These are phyloP conservation scores for Decorospora gaudefroyi DNA, from an alignment of 2,329 filamentous ascomycete genomes.

Conservation along the genomic window DNA sequence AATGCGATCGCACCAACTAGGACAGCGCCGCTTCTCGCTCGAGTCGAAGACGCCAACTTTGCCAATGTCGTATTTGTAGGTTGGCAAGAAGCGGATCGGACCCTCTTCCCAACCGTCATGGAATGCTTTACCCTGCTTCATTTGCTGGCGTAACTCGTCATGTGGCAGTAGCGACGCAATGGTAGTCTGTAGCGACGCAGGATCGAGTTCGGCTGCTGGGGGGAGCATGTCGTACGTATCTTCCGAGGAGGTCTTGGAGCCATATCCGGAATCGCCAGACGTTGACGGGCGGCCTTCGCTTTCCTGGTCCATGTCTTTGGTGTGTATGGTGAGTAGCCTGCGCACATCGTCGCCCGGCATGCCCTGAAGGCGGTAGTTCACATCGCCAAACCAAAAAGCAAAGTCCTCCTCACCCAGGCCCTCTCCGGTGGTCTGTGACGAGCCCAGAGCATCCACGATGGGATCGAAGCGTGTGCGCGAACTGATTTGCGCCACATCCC, in stretches of 20 bases:
- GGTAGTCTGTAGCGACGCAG: slow-evolving; percentile 84
- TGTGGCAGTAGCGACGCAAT: slow-evolving; percentile 84
- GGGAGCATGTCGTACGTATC: slow-evolving; percentile 25
- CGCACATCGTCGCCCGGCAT: slow-evolving; percentile 90
- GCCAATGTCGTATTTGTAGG: slow-evolving; percentile 98
- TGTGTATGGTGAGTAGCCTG: slow-evolving; percentile 79
- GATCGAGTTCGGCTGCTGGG: slow-evolving; percentile 66
- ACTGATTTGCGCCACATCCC: slow-evolving; percentile 82
- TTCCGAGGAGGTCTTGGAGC: slow-evolving; percentile 23
- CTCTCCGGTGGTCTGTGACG: slow-evolving; percentile 62
- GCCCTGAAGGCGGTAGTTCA: slow-evolving; percentile 90
- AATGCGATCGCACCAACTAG: slow-evolving; percentile 97
- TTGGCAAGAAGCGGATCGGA: slow-evolving; percentile 83
- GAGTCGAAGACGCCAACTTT: slow-evolving; percentile 91
- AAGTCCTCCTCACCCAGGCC: slow-evolving; percentile 89
- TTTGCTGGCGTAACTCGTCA: slow-evolving; percentile 79
- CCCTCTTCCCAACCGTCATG: slow-evolving; percentile 93
- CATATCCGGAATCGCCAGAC: slow-evolving; percentile 27
- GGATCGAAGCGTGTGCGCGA: slow-evolving; percentile 78
- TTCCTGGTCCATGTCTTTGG: slow-evolving; percentile 65
- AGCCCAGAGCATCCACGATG: slow-evolving; percentile 66
- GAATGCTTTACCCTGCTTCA: slow-evolving; percentile 76
- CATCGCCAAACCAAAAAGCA: slow-evolving; percentile 92
- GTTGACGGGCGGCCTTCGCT: slow-evolving; percentile 18
- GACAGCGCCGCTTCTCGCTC: slow-evolving; percentile 88